Evolutionary conservation across 768 basidiomycete genomes (phyloP).

Genomic region (Epithele typhae): DNA sequence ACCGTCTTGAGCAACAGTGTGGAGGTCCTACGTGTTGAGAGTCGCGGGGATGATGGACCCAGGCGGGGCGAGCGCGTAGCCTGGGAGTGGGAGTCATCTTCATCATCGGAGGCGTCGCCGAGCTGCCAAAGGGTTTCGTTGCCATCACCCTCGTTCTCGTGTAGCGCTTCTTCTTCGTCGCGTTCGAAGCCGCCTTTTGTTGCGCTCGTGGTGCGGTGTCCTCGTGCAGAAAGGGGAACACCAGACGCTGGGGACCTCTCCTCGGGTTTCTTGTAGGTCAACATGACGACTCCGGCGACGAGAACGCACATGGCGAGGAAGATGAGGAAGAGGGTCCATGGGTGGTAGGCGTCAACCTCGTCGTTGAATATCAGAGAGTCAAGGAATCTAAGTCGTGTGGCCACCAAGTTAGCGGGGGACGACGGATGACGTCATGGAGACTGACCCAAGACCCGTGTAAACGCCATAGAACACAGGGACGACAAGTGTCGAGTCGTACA

Average conservation of each 20-base stretch:
- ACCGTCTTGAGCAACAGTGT: slow-evolving; percentile 4
- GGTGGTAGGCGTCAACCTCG: slow-evolving; percentile 77
- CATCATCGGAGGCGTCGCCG: slow-evolving; percentile 68
- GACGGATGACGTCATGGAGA: no score
- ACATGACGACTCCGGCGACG: slow-evolving; percentile 86
- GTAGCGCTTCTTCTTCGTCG: slow-evolving; percentile 33
- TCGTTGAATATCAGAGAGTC: slow-evolving; percentile 81
- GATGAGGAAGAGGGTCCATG: slow-evolving; percentile 87
- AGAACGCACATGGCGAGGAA: slow-evolving; percentile 84
- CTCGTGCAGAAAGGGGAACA: slow-evolving; percentile 25
- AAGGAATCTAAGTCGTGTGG: slow-evolving; percentile 53
- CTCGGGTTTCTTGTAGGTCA: slow-evolving; percentile 90
- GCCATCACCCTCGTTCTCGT: slow-evolving; percentile 31
- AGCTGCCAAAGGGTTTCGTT: slow-evolving; percentile 61
- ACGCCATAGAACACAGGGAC: slow-evolving; percentile 95
- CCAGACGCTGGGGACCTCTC: slow-evolving; percentile 30
- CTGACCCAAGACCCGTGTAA: slow-evolving; percentile 78
- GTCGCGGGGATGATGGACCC: slow-evolving; percentile 1
- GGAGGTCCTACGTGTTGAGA: slow-evolving; percentile 5
- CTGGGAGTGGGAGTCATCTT: slow-evolving; percentile 48
- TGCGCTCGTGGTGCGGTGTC: slow-evolving; percentile 25
- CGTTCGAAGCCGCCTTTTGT: slow-evolving; percentile 18
- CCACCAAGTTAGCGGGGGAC: no score
- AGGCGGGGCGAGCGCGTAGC: slow-evolving; percentile 23
- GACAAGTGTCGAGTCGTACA: slow-evolving; percentile 87